Conservation (phyloP, 1,139 yeast genomes). For the Candida gigantensis region DNA sequence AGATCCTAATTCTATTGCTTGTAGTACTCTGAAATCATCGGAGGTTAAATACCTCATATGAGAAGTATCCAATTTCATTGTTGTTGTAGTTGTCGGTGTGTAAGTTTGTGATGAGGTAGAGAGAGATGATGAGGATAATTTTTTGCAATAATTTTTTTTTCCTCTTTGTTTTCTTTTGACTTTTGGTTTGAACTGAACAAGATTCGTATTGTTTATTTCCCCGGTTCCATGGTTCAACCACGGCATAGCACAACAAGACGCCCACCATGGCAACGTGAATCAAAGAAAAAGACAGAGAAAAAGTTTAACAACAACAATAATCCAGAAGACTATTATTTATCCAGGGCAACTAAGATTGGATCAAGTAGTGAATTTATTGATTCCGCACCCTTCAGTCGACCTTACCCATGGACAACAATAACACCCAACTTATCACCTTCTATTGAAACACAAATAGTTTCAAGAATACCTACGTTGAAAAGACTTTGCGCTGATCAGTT, state of each 20-base stretch:
- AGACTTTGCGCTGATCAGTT: slow-evolving; percentile 30
- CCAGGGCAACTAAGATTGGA: slow-evolving; percentile 8
- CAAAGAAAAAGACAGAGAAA: neutral
- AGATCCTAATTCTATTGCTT: slow-evolving; percentile 89
- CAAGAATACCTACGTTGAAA: slow-evolving; percentile 17
- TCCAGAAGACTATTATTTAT: slow-evolving; percentile 1
- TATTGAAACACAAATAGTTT: neutral
- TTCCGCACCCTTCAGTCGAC: slow-evolving; percentile 14
- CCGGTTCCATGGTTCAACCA: no score
- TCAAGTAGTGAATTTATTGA: slow-evolving; percentile 17
- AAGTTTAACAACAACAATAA: neutral
- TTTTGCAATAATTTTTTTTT: neutral
- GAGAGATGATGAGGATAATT: neutral
- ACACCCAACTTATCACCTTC: slow-evolving; percentile 8
- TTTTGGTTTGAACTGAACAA: no score
- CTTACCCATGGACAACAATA: slow-evolving; percentile 23
- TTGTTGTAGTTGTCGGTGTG: no score
- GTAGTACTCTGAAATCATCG: slow-evolving; percentile 87
- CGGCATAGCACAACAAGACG: neutral
- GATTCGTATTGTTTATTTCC: neutral
- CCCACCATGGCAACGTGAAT: neutral
- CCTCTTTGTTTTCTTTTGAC: neutral
- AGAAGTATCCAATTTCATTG: slow-evolving; percentile 87
- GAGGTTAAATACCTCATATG: slow-evolving; percentile 91
- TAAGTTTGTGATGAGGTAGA: neutral